Evolutionary conservation across 2,329 filamentous ascomycete species (phyloP).

Genomic region (Colletotrichum noveboracense): DNA sequence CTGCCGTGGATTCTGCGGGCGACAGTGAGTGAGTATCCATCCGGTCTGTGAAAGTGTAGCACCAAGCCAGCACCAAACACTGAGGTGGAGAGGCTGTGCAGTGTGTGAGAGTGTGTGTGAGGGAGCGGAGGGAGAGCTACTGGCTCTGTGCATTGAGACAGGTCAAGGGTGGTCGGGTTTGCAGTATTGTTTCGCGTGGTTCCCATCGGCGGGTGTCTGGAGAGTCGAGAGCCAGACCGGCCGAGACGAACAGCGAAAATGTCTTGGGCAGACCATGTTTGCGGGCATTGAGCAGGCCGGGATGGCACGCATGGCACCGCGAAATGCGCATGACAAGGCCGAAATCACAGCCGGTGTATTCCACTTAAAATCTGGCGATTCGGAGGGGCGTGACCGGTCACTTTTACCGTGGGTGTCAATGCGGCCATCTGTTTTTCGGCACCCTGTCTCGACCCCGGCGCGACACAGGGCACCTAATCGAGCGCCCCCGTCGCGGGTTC

Average conservation of each 20-base stretch:
- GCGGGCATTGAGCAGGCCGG: conserved; percentile 17
- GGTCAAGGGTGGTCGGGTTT: not conserved
- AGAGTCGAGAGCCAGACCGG: not conserved
- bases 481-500: not conserved
- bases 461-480: not conserved
- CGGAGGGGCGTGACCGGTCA: conserved; percentile 15
- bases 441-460: not conserved
- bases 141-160: not conserved
- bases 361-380: conserved; percentile 11
- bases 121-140: not conserved
- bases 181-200: conserved; percentile 5
- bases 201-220: not conserved
- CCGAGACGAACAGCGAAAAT: not conserved
- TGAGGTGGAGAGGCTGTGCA: not conserved
- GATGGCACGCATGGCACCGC: conserved; percentile 16
- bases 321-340: conserved; percentile 20
- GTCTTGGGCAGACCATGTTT: conserved; percentile 12
- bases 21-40: not conserved
- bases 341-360: conserved; percentile 11
- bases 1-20: not conserved
- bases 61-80: not conserved
- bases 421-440: not conserved
- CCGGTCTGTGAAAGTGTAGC: not conserved
- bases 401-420: conserved; percentile 15
- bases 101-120: not conserved